Percentiles rank a stretch among this genome's conserved stretches.
These are phyloP conservation scores for Penicillium sp. DNA, from an alignment of 2,329 filamentous ascomycete genomes.

Conservation along the genomic window DNA sequence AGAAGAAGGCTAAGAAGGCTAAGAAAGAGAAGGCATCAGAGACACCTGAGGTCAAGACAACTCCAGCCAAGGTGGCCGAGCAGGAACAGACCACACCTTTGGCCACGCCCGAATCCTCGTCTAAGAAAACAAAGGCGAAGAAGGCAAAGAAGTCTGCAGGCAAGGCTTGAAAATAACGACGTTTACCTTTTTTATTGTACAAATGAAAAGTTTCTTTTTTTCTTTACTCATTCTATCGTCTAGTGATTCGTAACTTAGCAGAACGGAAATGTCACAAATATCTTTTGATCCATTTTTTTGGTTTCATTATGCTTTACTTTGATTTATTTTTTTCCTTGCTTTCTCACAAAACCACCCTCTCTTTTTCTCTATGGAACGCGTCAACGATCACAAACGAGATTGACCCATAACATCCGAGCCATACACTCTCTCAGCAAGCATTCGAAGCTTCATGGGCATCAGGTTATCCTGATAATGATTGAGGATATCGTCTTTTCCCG, in stretches of 20 bases:
- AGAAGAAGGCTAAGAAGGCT: conserved; percentile 32
- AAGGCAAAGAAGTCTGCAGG: conserved; percentile 27
- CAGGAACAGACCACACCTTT: conserved; percentile 2
- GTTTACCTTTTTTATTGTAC: conserved; percentile 9
- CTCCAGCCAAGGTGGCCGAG: conserved; percentile 2
- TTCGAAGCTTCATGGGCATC: conserved; percentile 51
- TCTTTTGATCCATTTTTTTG: not conserved
- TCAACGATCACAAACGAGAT: not conserved
- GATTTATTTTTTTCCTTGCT: not conserved
- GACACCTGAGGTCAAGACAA: conserved; percentile 12
- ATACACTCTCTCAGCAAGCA: conserved; percentile 44
- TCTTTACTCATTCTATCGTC: not conserved
- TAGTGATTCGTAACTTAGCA: not conserved
- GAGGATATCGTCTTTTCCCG: conserved; percentile 36
- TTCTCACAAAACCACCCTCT: not conserved
- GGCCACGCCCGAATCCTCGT: not conserved
- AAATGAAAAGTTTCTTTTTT: not conserved
- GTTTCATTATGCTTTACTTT: not conserved
- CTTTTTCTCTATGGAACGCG: not conserved
- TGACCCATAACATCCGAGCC: conserved; percentile 19
- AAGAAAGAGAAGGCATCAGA: conserved; percentile 18
- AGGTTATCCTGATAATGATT: conserved; percentile 42
- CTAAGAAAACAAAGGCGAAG: conserved; percentile 14
- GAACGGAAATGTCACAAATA: not conserved
- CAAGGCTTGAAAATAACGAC: conserved; percentile 25